A percentile compares a stretch with the other conserved stretches of the same genome.
Conservation (phyloP, 176 grass and related monocot species). For the Oropetium thomaeum region DNA sequence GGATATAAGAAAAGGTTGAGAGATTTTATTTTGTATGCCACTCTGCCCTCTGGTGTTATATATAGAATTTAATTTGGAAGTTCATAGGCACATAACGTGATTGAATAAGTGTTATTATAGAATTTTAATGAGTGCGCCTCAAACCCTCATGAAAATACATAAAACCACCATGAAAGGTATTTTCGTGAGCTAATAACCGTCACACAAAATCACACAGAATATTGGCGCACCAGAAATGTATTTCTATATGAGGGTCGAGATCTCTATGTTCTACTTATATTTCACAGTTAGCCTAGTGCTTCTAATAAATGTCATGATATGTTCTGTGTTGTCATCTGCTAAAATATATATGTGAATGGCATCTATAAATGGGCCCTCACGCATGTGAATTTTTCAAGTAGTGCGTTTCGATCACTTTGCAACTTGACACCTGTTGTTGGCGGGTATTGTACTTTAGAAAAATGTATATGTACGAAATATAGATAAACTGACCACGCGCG, state of each 20-base stretch:
- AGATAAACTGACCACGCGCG: not conserved
- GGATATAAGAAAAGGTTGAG: not conserved
- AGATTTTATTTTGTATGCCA: not conserved
- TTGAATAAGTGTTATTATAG: not conserved
- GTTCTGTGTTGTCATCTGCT: no score
- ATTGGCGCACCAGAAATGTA: no score
- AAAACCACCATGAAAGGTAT: no score
- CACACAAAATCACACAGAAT: no score
- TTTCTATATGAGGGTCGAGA: no score
- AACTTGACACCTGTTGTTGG: constrained; percentile 64
- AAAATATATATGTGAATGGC: not conserved
- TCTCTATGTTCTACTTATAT: not conserved
- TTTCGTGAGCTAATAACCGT: no score
- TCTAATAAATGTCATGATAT: not conserved
- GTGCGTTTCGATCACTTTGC: constrained; percentile 40
- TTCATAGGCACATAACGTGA: no score
- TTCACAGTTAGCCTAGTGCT: not conserved
- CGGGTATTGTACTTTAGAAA: constrained; percentile 5
- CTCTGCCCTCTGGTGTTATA: not conserved
- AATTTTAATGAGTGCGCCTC: no score
- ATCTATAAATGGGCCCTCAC: not conserved
- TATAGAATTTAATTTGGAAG: not conserved
- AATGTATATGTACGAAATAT: not conserved
- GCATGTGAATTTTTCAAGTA: constrained; percentile 16
- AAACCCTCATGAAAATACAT: no score